A percentile compares a stretch with the other conserved stretches of the same genome.
These are phyloP conservation scores for Tylopilus orsonianus DNA, from an alignment of 1,284 basidiomycete genomes.

Conservation along the genomic window DNA sequence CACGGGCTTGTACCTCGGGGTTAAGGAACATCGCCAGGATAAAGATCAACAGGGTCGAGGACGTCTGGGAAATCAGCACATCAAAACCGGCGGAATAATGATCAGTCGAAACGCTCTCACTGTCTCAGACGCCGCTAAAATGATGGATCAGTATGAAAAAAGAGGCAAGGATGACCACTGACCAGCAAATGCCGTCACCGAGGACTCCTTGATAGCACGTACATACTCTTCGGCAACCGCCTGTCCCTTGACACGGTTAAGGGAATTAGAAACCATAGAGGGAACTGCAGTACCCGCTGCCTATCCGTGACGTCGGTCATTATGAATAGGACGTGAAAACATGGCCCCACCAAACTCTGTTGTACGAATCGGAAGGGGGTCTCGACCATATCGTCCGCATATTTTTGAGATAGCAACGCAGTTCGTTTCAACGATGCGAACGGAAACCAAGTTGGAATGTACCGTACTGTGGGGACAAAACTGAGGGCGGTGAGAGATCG, in stretches of 20 bases:
- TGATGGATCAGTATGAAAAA: slow-evolving; percentile 5
- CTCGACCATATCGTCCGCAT: slow-evolving; percentile 29
- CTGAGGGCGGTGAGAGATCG: not conserved
- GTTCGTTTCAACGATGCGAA: slow-evolving; percentile 30
- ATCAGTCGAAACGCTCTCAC: slow-evolving; percentile 13
- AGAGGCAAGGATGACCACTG: slow-evolving; percentile 3
- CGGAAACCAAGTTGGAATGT: slow-evolving; percentile 31
- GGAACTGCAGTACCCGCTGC: slow-evolving; percentile 28
- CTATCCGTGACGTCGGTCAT: slow-evolving; percentile 12
- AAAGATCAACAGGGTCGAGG: slow-evolving; percentile 27
- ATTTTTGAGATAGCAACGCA: slow-evolving; percentile 24
- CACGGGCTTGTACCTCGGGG: slow-evolving; percentile 28
- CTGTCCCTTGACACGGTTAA: slow-evolving; percentile 15
- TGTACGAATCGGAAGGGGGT: slow-evolving; percentile 29
- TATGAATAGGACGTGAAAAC: not conserved
- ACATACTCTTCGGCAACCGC: slow-evolving; percentile 10
- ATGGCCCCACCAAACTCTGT: slow-evolving; percentile 19
- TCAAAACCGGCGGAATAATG: not conserved
- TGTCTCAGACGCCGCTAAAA: slow-evolving; percentile 32
- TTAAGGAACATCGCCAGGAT: slow-evolving; percentile 32
- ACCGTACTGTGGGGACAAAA: slow-evolving; percentile 17
- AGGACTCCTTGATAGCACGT: slow-evolving; percentile 29
- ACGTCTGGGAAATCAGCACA: slow-evolving; percentile 21
- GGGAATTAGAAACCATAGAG: slow-evolving; percentile 30
- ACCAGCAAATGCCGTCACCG: slow-evolving; percentile 35